Conservation (phyloP, 2,329 filamentous ascomycete species). For the Penicillium freii region DNA sequence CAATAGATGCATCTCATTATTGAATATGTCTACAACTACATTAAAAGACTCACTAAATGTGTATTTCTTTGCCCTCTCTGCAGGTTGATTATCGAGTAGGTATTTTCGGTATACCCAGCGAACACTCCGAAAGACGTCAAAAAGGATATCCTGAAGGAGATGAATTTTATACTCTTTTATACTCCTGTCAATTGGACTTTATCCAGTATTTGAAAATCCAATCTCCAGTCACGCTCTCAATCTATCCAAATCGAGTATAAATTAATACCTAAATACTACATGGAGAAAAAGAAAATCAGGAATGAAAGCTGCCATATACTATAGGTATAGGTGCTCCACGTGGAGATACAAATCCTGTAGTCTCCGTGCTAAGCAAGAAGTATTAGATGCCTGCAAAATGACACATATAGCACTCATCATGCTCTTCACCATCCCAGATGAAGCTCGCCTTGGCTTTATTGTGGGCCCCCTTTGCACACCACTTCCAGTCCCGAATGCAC, state of each 20-base stretch:
- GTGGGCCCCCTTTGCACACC: background rate
- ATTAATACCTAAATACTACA: background rate
- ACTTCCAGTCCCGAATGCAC: constrained; percentile 3
- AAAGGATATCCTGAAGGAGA: background rate
- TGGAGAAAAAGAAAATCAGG: background rate
- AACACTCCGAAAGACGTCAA: background rate
- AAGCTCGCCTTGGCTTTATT: background rate
- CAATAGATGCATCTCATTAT: background rate
- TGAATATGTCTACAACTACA: no score
- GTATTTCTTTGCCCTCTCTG: background rate
- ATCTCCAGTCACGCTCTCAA: background rate
- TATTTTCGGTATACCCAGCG: background rate
- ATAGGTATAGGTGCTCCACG: background rate
- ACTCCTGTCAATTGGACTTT: no score
- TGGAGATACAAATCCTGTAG: background rate
- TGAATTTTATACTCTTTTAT: no score
- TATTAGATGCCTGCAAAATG: background rate
- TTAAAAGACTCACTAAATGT: no score
- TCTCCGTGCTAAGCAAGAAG: background rate
- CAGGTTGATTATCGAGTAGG: no score
- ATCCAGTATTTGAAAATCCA: no score
- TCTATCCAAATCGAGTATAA: no score
- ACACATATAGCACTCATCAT: background rate
- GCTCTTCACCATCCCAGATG: background rate
- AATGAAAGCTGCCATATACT: background rate